Conservation (phyloP, 176 grass and related monocot genomes). For the Aechmea fasciata region DNA sequence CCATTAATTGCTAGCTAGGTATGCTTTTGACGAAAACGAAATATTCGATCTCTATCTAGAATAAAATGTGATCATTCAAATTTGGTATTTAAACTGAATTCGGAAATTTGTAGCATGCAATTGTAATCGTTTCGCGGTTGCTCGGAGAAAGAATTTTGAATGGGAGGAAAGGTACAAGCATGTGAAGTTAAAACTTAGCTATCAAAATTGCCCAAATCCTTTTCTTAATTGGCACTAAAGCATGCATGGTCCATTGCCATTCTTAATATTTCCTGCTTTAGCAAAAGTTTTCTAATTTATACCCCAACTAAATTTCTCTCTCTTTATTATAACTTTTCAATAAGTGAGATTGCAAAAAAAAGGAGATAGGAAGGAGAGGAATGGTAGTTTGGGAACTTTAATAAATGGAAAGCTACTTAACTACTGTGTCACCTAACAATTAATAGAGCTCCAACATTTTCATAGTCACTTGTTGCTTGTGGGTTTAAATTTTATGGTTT, state of each 20-base stretch:
- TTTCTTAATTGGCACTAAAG: not conserved
- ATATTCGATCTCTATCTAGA: too few species aligned
- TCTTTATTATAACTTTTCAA: not conserved
- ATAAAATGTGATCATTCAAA: too few species aligned
- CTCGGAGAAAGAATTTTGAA: slow-evolving; percentile 31
- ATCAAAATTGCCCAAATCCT: slow-evolving; percentile 2
- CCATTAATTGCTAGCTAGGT: too few species aligned
- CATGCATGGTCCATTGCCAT: not conserved
- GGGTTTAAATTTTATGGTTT: too few species aligned
- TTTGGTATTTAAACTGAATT: too few species aligned
- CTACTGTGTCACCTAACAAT: too few species aligned
- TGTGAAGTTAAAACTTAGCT: slow-evolving; percentile 27
- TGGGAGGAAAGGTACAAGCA: slow-evolving; percentile 15
- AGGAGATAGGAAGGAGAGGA: not conserved
- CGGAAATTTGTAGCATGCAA: too few species aligned
- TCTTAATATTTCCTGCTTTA: not conserved
- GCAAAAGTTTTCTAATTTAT: not conserved
- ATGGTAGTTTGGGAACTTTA: not conserved
- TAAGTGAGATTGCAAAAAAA: not conserved
- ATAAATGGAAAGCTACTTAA: too few species aligned
- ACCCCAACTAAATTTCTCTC: not conserved
- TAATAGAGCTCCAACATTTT: too few species aligned
- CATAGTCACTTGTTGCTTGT: too few species aligned
- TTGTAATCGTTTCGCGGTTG: not conserved
- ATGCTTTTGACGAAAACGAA: too few species aligned